phyloP scores from a whole-genome alignment of 2,329 filamentous ascomycete genomes.

The Gnomoniopsis sp. region DNA sequence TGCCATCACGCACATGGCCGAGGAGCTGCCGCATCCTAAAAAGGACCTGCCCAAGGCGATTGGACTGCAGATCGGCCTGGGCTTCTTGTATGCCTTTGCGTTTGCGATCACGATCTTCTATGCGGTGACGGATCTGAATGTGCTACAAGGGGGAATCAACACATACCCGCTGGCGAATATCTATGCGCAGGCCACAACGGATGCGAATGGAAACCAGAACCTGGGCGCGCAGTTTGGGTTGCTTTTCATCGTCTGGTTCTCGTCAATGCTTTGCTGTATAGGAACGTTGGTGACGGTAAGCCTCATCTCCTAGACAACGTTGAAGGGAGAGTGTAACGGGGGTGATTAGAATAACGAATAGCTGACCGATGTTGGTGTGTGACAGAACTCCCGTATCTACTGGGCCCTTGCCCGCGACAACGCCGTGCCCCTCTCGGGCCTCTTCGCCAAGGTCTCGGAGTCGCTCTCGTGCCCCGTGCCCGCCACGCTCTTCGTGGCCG shows the following conservation, averaged over 20 bases:
- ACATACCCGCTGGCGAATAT: slow-evolving; percentile 62
- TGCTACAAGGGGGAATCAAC: slow-evolving; percentile 47
- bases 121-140: slow-evolving; percentile 51
- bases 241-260: slow-evolving; percentile 53
- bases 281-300: slow-evolving; percentile 48
- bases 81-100: slow-evolving; percentile 45
- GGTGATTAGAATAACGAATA: background rate
- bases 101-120: slow-evolving; percentile 52
- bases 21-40: slow-evolving; percentile 51
- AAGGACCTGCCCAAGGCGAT: slow-evolving; percentile 49
- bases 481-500: slow-evolving; percentile 52
- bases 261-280: slow-evolving; percentile 44
- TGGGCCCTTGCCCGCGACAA: slow-evolving; percentile 58
- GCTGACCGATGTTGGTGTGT: background rate
- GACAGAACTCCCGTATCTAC: slow-evolving; percentile 32
- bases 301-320: slow-evolving; percentile 11
- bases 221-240: slow-evolving; percentile 54
- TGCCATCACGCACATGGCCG: slow-evolving; percentile 58
- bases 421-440: slow-evolving; percentile 52
- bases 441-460: slow-evolving; percentile 52
- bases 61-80: slow-evolving; percentile 44
- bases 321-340: background rate
- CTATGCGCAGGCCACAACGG: slow-evolving; percentile 54
- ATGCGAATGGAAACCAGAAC: slow-evolving; percentile 38
- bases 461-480: slow-evolving; percentile 56